Percentiles rank a stretch among this genome's conserved stretches.
Evolutionary conservation across 176 grass and related monocot genomes (phyloP).

Genomic region (Sorghum bicolor): Sorghum_bicolor_NCBIv3 NC_012875.2:50063501-50064000

Average conservation of each 20-base stretch:
- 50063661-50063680: slow-evolving; percentile 61
- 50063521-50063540: neutral
- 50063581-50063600: slow-evolving; percentile 82
- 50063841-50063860: neutral
- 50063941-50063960: neutral
- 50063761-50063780: slow-evolving; percentile 86
- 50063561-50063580: slow-evolving; percentile 64
- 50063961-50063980: slow-evolving; percentile 33
- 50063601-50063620: slow-evolving; percentile 56
- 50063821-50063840: neutral
- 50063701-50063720: slow-evolving; percentile 78
- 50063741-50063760: slow-evolving; percentile 71
- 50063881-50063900: neutral
- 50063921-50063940: neutral
- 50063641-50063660: slow-evolving; percentile 30
- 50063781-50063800: neutral
- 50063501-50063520: slow-evolving; percentile 14
- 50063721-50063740: slow-evolving; percentile 47
- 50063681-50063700: slow-evolving; percentile 87
- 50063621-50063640: slow-evolving; percentile 27
- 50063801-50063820: slow-evolving; percentile 14
- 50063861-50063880: neutral
- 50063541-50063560: neutral
- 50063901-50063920: slow-evolving; percentile 20
- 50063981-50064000: neutral